phyloP scores from a whole-genome alignment of 192 early-diverging fungal species.

The Coemansia sp. region DNA sequence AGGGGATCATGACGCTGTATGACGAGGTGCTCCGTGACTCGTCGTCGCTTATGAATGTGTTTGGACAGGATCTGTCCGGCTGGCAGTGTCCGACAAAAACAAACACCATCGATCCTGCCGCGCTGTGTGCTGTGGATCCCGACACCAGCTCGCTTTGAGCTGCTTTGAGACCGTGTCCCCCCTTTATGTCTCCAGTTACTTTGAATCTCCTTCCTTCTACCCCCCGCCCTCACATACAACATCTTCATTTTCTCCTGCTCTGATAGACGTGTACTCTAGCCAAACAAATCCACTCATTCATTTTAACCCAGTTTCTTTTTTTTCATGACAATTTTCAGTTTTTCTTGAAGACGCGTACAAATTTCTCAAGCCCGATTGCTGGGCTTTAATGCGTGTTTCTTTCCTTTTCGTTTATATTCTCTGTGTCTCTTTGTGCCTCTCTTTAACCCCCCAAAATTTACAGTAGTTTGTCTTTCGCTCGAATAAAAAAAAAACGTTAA shows the following conservation, averaged over 20 bases:
- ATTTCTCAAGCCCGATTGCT: neutral
- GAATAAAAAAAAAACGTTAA: neutral
- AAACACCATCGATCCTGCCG: constrained; percentile 53
- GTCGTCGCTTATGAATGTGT: constrained; percentile 51
- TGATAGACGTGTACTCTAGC: constrained; percentile 49
- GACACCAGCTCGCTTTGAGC: constrained; percentile 39
- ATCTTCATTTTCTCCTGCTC: constrained; percentile 24
- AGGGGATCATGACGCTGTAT: constrained; percentile 42
- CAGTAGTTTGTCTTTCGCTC: neutral
- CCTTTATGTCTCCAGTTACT: neutral
- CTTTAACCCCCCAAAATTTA: constrained; percentile 9
- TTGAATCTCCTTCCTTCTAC: neutral
- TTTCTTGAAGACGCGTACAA: constrained; percentile 7
- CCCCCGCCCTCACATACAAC: neutral
- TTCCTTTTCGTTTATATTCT: constrained; percentile 8
- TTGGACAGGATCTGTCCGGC: constrained; percentile 49
- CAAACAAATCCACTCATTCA: constrained; percentile 12
- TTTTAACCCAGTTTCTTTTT: constrained; percentile 1
- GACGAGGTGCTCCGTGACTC: constrained; percentile 53
- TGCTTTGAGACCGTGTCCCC: neutral
- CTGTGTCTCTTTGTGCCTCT: constrained; percentile 6
- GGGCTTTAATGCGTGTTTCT: constrained; percentile 10
- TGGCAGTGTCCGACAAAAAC: constrained; percentile 54
- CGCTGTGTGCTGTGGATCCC: constrained; percentile 54
- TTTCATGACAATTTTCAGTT: constrained; percentile 6